Base-by-base conservation (phyloP, 2,329 filamentous ascomycete genomes). In the Akanthomyces uredinophilus region DNA sequence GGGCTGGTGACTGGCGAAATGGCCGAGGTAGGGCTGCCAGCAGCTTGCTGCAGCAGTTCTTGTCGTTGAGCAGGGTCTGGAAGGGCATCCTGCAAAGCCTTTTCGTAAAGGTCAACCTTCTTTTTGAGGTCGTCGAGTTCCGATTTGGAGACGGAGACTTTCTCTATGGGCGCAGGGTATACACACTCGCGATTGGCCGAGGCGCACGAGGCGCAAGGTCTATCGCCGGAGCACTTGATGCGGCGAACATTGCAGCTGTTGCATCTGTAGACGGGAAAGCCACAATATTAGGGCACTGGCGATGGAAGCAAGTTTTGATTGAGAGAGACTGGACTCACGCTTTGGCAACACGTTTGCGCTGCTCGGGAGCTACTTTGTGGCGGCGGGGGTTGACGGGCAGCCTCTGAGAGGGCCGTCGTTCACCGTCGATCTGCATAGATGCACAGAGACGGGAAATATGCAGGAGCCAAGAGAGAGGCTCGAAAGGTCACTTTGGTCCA, bases 171-270 rank as follows among this genome's bases (percentile, higher is more conserved):
- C n/a, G 70, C 68, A 20, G 81, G 81, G 66, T 83, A 83, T 55
- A 77, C 65, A 68, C 81, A 83, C 11, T 79, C 75, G 62, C 81
- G 74, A 37, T 75, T 73, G 35, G 76, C 71, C 41, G 72, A 72
- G 27, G 68, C 66, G 66, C 81, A 83, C 65, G 81, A 78, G 46
- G 69, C 68, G 67, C 81, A 83, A 0, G 81, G 81, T n/a, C 67
- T 70, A 4, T 80, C 75, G 51, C 81, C 81, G 14, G 79, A 81
- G 70, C 81, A 83, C 66, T 80, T 82, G 68, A 81, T 78, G 62
- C 81, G 77, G 50, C 80, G 77, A 51, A 81, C 68, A 70, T 83
- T 83, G 72, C 81, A 83, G 68, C 72, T 77, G 67, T 83, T 83
- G 73, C 81, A 83, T 62, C 80, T 82, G 63, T 20, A 29, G n/a